These are phyloP conservation scores for Neophaeococcomyces mojaviensis DNA, from an alignment of 2,329 filamentous ascomycete genomes.

Conservation along the genomic window DNA sequence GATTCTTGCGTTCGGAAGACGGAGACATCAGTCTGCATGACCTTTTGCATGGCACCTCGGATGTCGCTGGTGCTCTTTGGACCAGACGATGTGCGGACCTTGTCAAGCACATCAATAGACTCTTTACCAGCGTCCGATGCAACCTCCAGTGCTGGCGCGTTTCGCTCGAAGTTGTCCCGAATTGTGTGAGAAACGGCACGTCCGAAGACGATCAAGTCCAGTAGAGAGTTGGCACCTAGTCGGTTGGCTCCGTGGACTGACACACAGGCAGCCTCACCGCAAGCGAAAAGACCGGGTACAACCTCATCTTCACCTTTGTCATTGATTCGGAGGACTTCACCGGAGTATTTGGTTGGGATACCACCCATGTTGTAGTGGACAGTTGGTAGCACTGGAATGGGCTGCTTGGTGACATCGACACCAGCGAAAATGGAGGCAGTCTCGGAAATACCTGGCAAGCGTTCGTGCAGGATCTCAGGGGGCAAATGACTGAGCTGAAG, in stretches of 20 bases:
- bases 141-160: slow-evolving; percentile 69
- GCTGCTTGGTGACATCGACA: slow-evolving; percentile 94
- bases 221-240: slow-evolving; percentile 93
- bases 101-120: slow-evolving; percentile 70
- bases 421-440: slow-evolving; percentile 95
- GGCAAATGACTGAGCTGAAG: slow-evolving; percentile 95
- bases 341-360: slow-evolving; percentile 95
- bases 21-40: slow-evolving; percentile 94
- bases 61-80: slow-evolving; percentile 83
- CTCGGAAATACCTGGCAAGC: slow-evolving; percentile 96
- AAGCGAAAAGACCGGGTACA: slow-evolving; percentile 90
- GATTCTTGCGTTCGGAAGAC: slow-evolving; percentile 94
- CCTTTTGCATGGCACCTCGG: slow-evolving; percentile 89
- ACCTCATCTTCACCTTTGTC: slow-evolving; percentile 82
- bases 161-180: slow-evolving; percentile 84
- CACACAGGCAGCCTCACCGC: slow-evolving; percentile 93
- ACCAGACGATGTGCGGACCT: slow-evolving; percentile 74
- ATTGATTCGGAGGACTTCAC: slow-evolving; percentile 87
- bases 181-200: slow-evolving; percentile 96
- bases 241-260: slow-evolving; percentile 98
- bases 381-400: slow-evolving; percentile 90
- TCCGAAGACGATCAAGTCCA: slow-evolving; percentile 95
- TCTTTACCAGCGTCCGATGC: slow-evolving; percentile 73
- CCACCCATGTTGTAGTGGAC: slow-evolving; percentile 99
- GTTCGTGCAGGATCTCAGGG: slow-evolving; percentile 84